Evolutionary conservation across 495 filamentous ascomycete species (phyloP), one percentile per base, ranked within the genome.

Genomic region (Trichodelitschia bisporula): DNA sequence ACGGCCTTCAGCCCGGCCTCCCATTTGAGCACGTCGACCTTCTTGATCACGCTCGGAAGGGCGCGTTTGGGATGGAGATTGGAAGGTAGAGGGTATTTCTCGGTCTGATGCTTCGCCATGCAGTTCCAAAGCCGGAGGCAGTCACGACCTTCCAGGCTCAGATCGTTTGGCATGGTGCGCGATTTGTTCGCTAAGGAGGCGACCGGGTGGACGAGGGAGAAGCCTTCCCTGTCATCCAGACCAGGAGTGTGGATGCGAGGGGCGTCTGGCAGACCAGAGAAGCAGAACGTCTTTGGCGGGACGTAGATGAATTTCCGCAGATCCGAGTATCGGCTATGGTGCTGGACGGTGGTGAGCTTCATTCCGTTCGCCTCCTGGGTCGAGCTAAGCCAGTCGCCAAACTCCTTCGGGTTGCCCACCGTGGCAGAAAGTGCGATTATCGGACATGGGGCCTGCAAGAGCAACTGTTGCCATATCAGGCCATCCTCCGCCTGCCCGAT

Each of bases 341-440:
- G 72, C 18, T 64, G 44, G 12, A 82, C 61, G 59, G 75, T 70
- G 14, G 52, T 58, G 2, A 82, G 38, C 3, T 74, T 54, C 28
- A 56, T 55, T 1, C 64, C 64, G 14, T 58, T 54, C 1, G 53
- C 43, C 28, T 53, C 46, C 33, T 82, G 76, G 0, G 72, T 66
- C 3, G 55, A 44, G 0, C 38, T 44, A 2, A 84, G 55, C 76
- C 76, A 84, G 9, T 53, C 51, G 30, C 49, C 63, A 46, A 84
- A 78, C 40, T 71, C 62, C 1, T 61, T 42, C 2, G 75, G 73
- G 36, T 84, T 82, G 1, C 72, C 77, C 21, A 82, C 69, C 0
- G 76, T 84, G 4, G 76, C 75, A 5, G 75, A 82, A 3, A 84
- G 56, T 1, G 76, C 75, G 35, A 84, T 71, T 28, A 84, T 77